These are phyloP conservation scores for Penicillium sp. DNA, from an alignment of 2,329 filamentous ascomycete genomes.

Conservation along the genomic window DNA sequence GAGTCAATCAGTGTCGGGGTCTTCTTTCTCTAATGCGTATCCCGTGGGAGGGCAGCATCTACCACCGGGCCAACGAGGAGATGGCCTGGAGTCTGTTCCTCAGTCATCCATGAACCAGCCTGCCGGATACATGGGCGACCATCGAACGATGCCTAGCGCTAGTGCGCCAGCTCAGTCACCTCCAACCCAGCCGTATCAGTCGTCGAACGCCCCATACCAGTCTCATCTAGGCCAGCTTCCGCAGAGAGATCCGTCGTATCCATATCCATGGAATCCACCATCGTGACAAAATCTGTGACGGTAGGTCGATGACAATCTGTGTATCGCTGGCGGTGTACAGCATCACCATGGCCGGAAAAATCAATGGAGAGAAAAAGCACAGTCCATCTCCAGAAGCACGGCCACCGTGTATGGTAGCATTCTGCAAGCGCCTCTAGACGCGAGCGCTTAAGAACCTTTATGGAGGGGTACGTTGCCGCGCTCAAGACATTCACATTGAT, in stretches of 20 bases:
- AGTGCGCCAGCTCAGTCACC: constrained; percentile 6
- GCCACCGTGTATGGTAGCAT: neutral
- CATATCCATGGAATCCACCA: constrained; percentile 18
- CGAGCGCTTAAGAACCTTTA: neutral
- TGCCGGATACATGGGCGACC: constrained; percentile 15
- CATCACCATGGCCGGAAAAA: neutral
- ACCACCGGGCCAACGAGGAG: constrained; percentile 11
- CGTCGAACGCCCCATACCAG: constrained; percentile 9
- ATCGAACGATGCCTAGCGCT: constrained; percentile 16
- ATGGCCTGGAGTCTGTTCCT: constrained; percentile 13
- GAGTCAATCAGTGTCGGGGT: constrained; percentile 18
- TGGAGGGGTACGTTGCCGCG: neutral
- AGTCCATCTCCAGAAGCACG: neutral
- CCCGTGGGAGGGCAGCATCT: constrained; percentile 7
- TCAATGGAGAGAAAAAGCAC: neutral
- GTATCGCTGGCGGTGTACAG: neutral
- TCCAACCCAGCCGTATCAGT: constrained; percentile 12
- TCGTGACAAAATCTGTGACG: constrained; percentile 3
- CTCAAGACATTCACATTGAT: neutral
- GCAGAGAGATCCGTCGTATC: constrained; percentile 17
- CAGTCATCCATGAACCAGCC: constrained; percentile 15
- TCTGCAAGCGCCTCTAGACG: neutral
- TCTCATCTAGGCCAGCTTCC: constrained; percentile 1
- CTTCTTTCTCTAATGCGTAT: constrained; percentile 26
- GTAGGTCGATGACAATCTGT: neutral